Conservation (phyloP, 139 green algal genomes). For the Astrephomene gubernaculifera region DNA sequence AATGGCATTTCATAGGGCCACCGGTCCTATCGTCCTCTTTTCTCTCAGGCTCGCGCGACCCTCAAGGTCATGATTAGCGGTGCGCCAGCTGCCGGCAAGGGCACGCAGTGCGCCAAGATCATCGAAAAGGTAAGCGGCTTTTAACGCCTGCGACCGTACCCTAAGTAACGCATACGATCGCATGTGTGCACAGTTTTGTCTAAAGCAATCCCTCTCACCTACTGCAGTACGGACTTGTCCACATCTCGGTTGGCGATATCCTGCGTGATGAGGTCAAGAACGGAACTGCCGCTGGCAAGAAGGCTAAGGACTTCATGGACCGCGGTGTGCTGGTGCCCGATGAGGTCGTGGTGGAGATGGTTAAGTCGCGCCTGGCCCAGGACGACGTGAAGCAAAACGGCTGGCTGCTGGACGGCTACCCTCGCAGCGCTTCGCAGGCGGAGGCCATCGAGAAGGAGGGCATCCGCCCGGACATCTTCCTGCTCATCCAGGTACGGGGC, state of each 20-base stretch:
- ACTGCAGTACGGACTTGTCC: constrained; percentile 90
- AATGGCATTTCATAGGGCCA: no score
- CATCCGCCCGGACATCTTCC: constrained; percentile 96
- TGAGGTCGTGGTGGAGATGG: constrained; percentile 95
- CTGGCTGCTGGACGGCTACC: constrained; percentile 99
- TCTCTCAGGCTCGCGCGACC: not conserved
- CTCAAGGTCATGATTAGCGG: constrained; percentile 96
- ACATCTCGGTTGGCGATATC: constrained; percentile 97
- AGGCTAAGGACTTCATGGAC: constrained; percentile 94
- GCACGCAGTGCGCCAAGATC: constrained; percentile 95
- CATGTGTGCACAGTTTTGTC: not conserved
- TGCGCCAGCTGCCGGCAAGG: constrained; percentile 96
- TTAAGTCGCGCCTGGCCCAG: constrained; percentile 80
- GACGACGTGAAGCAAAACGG: constrained; percentile 71
- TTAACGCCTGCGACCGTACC: not conserved
- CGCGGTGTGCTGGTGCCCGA: constrained; percentile 94
- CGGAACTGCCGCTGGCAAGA: constrained; percentile 77
- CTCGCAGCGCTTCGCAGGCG: constrained; percentile 90
- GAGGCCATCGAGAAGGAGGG: constrained; percentile 91
- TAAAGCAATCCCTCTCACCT: not conserved
- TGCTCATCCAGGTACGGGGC: constrained; percentile 87
- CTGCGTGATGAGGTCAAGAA: constrained; percentile 94
- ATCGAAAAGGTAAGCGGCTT: constrained; percentile 77
- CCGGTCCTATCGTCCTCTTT: no score
- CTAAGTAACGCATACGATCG: not conserved